Conservation (phyloP, 2,329 filamentous ascomycete genomes). For the Setomelanomma holmii region DNA sequence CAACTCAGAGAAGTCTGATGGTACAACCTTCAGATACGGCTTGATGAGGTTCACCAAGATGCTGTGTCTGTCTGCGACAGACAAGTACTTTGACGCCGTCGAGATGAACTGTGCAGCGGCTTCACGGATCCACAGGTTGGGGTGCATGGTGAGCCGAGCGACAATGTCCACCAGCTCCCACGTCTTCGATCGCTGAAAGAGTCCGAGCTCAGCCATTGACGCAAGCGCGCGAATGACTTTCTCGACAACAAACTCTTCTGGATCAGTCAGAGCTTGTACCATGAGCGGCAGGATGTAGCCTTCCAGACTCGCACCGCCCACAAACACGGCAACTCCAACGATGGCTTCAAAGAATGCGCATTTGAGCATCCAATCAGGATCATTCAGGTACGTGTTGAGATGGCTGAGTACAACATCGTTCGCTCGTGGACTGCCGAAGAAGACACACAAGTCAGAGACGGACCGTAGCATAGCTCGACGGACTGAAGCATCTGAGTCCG, state of each 20-base stretch:
- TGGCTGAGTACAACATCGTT: constrained; percentile 97
- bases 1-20: constrained; percentile 74
- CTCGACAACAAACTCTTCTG: constrained; percentile 93
- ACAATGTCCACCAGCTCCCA: constrained; percentile 90
- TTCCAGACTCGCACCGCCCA: constrained; percentile 87
- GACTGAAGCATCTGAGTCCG: constrained; percentile 84
- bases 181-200: constrained; percentile 82
- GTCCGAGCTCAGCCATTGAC: constrained; percentile 83
- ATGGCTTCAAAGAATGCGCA: constrained; percentile 97
- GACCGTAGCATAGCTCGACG: constrained; percentile 90
- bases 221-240: constrained; percentile 87
- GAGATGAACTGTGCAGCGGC: constrained; percentile 85
- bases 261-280: constrained; percentile 91
- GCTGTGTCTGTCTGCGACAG: constrained; percentile 80
- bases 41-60: constrained; percentile 81
- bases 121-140: constrained; percentile 94
- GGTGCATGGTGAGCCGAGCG: constrained; percentile 87
- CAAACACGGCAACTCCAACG: constrained; percentile 87
- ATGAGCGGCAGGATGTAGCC: constrained; percentile 96
- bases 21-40: constrained; percentile 79
- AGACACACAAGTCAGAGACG: constrained; percentile 89
- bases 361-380: constrained; percentile 94
- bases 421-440: constrained; percentile 89
- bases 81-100: constrained; percentile 76
- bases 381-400: constrained; percentile 95